Conservation (phyloP, 371 early-diverging fungal genomes). For the Rhizopus delemar region DNA sequence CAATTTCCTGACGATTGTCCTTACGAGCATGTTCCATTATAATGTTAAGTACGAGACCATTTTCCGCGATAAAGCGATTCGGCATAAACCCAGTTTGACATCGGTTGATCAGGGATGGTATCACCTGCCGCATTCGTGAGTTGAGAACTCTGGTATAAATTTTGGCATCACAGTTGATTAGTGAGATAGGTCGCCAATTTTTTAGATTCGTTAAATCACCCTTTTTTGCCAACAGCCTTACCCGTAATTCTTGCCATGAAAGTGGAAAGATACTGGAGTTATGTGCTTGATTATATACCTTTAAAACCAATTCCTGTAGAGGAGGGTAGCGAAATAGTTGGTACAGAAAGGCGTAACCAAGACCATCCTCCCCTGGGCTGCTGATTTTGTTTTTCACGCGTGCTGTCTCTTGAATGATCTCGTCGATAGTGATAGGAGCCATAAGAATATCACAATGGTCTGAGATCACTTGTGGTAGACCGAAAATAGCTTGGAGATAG, state of each 20-base stretch:
- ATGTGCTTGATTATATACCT: conserved; percentile 27
- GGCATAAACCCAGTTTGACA: background rate
- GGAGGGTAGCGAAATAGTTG: background rate
- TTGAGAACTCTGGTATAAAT: conserved; percentile 18
- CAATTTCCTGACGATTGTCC: no score
- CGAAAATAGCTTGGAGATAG: no score
- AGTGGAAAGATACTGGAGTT: conserved; percentile 12
- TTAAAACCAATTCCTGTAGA: background rate
- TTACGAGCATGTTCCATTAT: no score
- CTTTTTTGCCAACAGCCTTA: conserved; percentile 27
- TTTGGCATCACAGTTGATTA: conserved; percentile 28
- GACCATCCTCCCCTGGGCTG: no score
- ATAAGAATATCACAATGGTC: no score
- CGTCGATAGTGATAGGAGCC: no score
- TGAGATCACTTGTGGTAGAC: no score
- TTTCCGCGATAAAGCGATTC: no score
- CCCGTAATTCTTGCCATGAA: conserved; percentile 26
- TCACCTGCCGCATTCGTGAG: background rate
- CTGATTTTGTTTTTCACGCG: no score
- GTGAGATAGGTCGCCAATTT: conserved; percentile 24
- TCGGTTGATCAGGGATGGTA: background rate
- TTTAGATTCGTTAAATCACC: conserved; percentile 8
- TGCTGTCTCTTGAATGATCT: no score
- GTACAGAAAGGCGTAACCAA: background rate
- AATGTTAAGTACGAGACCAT: no score